A percentile compares a stretch with the other conserved stretches of the same genome.
Evolutionary conservation across 2,329 filamentous ascomycete genomes (phyloP).

Genomic region (Cercospora janseana): DNA sequence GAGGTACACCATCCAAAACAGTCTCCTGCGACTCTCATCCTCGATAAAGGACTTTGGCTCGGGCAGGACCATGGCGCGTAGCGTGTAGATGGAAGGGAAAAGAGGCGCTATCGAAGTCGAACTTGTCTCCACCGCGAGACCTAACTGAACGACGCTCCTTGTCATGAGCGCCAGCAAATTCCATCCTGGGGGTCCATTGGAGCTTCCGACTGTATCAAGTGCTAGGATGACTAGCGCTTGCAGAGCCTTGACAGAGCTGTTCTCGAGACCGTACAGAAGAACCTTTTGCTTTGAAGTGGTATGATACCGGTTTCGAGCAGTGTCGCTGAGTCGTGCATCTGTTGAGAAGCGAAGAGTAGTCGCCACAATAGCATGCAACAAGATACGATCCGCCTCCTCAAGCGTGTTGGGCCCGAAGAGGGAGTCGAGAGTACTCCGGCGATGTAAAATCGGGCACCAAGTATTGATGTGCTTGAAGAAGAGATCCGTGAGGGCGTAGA

Average conservation of each 20-base stretch:
- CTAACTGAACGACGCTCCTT: constrained; percentile 82
- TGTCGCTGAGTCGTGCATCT: constrained; percentile 70
- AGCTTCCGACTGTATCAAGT: constrained; percentile 78
- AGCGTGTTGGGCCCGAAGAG: constrained; percentile 75
- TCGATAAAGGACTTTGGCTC: constrained; percentile 84
- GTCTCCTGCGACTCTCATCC: constrained; percentile 76
- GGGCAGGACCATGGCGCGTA: constrained; percentile 79
- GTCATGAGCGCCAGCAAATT: constrained; percentile 88
- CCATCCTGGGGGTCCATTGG: constrained; percentile 89
- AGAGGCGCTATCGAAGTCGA: constrained; percentile 75
- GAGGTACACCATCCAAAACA: constrained; percentile 95
- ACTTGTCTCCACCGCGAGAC: constrained; percentile 77
- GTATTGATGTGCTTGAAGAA: constrained; percentile 66
- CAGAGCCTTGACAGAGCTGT: constrained; percentile 82
- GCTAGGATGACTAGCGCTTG: constrained; percentile 86
- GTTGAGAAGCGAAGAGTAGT: constrained; percentile 82
- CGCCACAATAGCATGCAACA: constrained; percentile 85
- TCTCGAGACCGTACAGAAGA: constrained; percentile 81
- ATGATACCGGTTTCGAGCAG: constrained; percentile 72
- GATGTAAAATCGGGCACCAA: constrained; percentile 84
- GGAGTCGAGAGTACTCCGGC: constrained; percentile 72
- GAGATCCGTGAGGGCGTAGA: constrained; percentile 60
- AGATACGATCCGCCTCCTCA: constrained; percentile 76
- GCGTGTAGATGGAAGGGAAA: constrained; percentile 83
- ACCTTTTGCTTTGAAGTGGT: constrained; percentile 81